These are phyloP conservation scores for Suillus subalutaceus DNA, from an alignment of 768 basidiomycete species.

Conservation along the genomic window DNA sequence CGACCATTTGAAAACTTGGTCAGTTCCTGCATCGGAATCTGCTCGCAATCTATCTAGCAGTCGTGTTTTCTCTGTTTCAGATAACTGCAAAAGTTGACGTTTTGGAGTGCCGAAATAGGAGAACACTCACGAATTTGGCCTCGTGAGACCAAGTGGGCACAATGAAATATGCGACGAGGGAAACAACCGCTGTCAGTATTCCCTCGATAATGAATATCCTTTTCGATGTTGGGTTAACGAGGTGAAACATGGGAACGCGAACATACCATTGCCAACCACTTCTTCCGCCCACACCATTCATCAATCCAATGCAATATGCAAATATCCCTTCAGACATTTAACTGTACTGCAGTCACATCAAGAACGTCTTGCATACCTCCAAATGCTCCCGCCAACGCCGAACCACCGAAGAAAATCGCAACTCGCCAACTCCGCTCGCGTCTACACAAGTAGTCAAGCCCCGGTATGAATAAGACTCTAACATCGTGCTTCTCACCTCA, in stretches of 20 bases:
- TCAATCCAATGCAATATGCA: slow-evolving; percentile 60
- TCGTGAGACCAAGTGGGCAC: slow-evolving; percentile 64
- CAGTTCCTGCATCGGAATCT: slow-evolving; percentile 56
- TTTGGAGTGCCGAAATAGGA: slow-evolving; percentile 2
- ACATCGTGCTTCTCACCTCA: slow-evolving; percentile 32
- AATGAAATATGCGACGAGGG: slow-evolving; percentile 51
- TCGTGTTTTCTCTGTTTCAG: slow-evolving; percentile 50
- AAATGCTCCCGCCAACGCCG: slow-evolving; percentile 66
- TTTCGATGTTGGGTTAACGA: not conserved
- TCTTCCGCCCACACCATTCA: slow-evolving; percentile 62
- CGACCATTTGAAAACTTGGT: slow-evolving; percentile 59
- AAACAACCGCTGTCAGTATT: slow-evolving; percentile 49
- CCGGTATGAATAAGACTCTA: not conserved
- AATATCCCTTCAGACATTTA: slow-evolving; percentile 47
- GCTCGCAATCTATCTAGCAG: slow-evolving; percentile 51
- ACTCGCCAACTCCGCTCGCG: slow-evolving; percentile 63
- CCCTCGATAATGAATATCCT: slow-evolving; percentile 68
- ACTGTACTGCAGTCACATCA: not conserved
- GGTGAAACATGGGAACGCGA: not conserved
- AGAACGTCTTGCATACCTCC: slow-evolving; percentile 42
- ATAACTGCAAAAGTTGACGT: slow-evolving; percentile 41
- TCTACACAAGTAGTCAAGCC: slow-evolving; percentile 30
- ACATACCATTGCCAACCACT: slow-evolving; percentile 61
- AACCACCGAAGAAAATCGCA: slow-evolving; percentile 63
- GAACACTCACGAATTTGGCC: slow-evolving; percentile 52